A percentile compares a stretch with the other conserved stretches of the same genome.
These are phyloP conservation scores for Pterocarpus macrocarpus DNA, from an alignment of 306 rosid species.

Conservation along the genomic window DNA sequence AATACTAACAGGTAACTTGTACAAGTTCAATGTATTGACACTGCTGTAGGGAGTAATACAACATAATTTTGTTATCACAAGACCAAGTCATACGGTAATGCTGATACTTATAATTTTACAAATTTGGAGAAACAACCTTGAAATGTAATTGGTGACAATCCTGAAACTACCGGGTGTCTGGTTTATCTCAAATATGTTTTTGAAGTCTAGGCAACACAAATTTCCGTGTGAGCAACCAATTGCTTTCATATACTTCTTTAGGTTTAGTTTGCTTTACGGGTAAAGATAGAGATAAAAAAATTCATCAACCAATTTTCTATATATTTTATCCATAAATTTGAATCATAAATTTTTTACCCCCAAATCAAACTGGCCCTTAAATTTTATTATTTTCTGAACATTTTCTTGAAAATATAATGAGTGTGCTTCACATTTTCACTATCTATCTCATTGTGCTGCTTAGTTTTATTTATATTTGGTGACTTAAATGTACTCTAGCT, in stretches of 20 bases:
- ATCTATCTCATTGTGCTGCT: slow-evolving; percentile 26
- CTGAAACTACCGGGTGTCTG: slow-evolving; percentile 5
- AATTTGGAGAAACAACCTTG: slow-evolving; percentile 32
- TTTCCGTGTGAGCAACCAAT: neutral
- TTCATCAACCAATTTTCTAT: too few species aligned
- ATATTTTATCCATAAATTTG: too few species aligned
- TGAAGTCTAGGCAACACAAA: neutral
- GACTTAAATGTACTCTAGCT: slow-evolving; percentile 65
- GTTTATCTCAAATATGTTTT: neutral
- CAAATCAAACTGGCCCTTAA: too few species aligned
- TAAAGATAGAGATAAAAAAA: too few species aligned
- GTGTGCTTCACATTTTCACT: slow-evolving; percentile 30
- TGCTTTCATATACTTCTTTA: slow-evolving; percentile 11
- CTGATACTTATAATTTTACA: neutral
- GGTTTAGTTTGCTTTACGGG: neutral
- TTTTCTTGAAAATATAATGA: slow-evolving; percentile 38
- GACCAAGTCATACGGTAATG: neutral
- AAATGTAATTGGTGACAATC: slow-evolving; percentile 4
- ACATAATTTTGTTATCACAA: neutral
- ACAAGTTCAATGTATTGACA: slow-evolving; percentile 17
- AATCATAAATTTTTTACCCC: too few species aligned
- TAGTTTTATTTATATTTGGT: slow-evolving; percentile 25
- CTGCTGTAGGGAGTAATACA: slow-evolving; percentile 20
- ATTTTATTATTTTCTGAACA: slow-evolving; percentile 1
- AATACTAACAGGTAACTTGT: slow-evolving; percentile 76